These are phyloP conservation scores for Ceratocystis diversiconidia DNA, from an alignment of 2,329 filamentous ascomycete genomes.

Conservation along the genomic window DNA sequence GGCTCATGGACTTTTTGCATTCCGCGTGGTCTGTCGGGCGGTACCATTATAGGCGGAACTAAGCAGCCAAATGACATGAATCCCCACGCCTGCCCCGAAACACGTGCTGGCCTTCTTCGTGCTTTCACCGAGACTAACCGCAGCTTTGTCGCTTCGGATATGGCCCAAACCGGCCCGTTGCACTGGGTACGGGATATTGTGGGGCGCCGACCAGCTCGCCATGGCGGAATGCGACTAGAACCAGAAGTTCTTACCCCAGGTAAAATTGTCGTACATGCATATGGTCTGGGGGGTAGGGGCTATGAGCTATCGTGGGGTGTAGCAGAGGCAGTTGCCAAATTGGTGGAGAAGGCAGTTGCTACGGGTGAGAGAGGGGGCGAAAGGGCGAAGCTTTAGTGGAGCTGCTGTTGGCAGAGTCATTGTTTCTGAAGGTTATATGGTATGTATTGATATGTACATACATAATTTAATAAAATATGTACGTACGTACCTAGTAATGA, in stretches of 20 bases:
- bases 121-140: conserved; percentile 27
- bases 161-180: conserved; percentile 21
- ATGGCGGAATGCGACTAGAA: conserved; percentile 39
- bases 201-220: conserved; percentile 32
- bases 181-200: conserved; percentile 32
- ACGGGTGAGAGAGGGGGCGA: no score
- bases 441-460: background rate
- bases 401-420: background rate
- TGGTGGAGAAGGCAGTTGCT: conserved; percentile 24
- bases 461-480: no score
- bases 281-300: conserved; percentile 46
- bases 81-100: conserved; percentile 32
- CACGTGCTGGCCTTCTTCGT: conserved; percentile 34
- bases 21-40: conserved; percentile 45
- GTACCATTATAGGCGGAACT: conserved; percentile 52
- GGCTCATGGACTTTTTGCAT: conserved; percentile 50
- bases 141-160: conserved; percentile 22
- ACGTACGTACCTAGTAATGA: background rate
- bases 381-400: conserved; percentile 1
- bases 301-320: conserved; percentile 49
- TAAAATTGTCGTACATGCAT: conserved; percentile 35
- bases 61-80: conserved; percentile 47
- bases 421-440: background rate
- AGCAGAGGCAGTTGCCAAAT: conserved; percentile 33
- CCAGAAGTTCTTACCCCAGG: conserved; percentile 28